phyloP scores from a whole-genome alignment of 768 basidiomycete species.

The Suillus alpinus region DNA sequence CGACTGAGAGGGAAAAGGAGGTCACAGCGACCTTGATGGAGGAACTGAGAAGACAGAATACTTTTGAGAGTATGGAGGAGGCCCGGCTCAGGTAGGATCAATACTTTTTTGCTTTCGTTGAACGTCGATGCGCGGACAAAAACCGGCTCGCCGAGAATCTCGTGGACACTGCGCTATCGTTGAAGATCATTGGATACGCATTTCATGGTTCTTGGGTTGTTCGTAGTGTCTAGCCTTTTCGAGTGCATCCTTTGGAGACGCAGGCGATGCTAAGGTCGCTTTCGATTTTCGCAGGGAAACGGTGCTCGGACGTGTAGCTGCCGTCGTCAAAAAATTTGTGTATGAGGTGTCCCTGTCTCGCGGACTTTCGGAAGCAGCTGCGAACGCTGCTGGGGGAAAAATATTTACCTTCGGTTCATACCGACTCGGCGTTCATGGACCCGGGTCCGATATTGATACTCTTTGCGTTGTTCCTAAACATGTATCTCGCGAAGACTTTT shows the following conservation, averaged over 20 bases:
- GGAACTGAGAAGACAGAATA: conserved; percentile 80
- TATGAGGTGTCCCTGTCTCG: conserved; percentile 71
- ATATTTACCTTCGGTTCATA: conserved; percentile 99
- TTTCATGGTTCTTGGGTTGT: not conserved
- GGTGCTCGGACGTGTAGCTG: conserved; percentile 85
- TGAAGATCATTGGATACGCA: not conserved
- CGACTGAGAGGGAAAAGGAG: conserved; percentile 76
- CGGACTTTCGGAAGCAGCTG: conserved; percentile 86
- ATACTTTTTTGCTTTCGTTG: conserved; percentile 8
- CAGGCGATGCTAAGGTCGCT: conserved; percentile 18
- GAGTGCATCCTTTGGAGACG: conserved; percentile 4
- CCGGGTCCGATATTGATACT: conserved; percentile 97
- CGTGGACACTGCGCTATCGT: not conserved
- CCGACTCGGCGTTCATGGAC: conserved; percentile 95
- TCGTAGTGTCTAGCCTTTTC: not conserved
- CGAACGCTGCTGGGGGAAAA: conserved; percentile 90
- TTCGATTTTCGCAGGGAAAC: conserved; percentile 64
- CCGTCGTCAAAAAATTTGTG: conserved; percentile 92
- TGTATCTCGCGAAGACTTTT: conserved; percentile 94
- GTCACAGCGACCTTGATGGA: conserved; percentile 85
- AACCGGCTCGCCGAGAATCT: not conserved
- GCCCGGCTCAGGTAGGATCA: conserved; percentile 72
- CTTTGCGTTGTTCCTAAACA: conserved; percentile 96
- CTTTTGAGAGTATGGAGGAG: conserved; percentile 89
- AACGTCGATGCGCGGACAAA: not conserved